Evolutionary conservation across 257 asterid genomes (phyloP), one percentile per base, ranked within the genome.

Genomic region (Parsonsia alboflavescens): DNA sequence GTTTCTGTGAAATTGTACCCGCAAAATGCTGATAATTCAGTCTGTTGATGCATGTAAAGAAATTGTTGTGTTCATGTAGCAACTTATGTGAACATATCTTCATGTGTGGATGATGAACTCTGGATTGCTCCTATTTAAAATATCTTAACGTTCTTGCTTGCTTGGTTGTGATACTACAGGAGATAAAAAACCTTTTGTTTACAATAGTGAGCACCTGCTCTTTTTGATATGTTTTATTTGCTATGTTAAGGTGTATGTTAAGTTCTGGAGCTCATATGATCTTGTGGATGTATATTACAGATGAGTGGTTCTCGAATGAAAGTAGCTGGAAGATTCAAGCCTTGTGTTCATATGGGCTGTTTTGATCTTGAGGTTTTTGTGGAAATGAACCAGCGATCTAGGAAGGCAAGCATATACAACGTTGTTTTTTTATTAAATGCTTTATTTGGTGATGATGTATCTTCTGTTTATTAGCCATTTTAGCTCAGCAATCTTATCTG

Each of bases 291-390:
- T 80, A 73, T 63, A 62, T 65, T 72, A 56, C 91, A 96, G 99
- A 91, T 91, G 96, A 95, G 98, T 75, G 97, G 98, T 77, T 82
- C 90, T 77, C 87, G 98, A 86, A 95, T 95, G 91, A 95, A 95
- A 87, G 82, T 95, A 70, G 96, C 99, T 81, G 99, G 97, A 75
- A 87, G 99, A 85, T 95, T 95, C 86, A 85, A 87, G 75, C 93
- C 91, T 42, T 95, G 99, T 83, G 84, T 78, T 58, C 99, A 95
- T 81, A 92, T 95, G 97, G 98, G 97, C 67, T 95, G 99, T 82
- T 95, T 92, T 82, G 99, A 95, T 87, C 96, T 95, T 70, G 95
- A 89, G 71, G 96, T 90, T 72, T 87, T 90, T 83, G 97, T 95
- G 84, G 98, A 95, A 84, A 95, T 95, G 97, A 95, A 92, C 76